A percentile compares a stretch with the other conserved stretches of the same genome.
These are phyloP conservation scores for Chlorella sp. DNA, from an alignment of 139 green algal genomes.

Conservation along the genomic window DNA sequence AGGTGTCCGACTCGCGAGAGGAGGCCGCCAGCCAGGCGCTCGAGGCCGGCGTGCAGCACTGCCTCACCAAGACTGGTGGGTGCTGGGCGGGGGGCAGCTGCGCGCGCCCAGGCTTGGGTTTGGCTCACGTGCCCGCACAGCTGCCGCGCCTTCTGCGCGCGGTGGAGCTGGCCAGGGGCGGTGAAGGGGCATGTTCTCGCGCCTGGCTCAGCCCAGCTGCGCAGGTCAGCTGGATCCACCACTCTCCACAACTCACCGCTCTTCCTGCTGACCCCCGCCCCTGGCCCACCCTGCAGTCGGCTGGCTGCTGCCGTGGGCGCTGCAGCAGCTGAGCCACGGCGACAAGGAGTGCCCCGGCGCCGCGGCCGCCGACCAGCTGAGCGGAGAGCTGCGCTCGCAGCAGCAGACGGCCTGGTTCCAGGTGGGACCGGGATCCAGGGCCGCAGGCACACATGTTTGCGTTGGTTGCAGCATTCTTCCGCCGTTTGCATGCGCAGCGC, in stretches of 20 bases:
- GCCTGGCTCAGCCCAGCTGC: background rate
- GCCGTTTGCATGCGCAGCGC: too few species aligned
- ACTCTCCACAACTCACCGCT: background rate
- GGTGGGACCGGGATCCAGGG: too few species aligned
- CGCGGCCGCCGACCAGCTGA: slow-evolving; percentile 13
- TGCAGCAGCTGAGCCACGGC: slow-evolving; percentile 33
- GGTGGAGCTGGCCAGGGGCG: background rate
- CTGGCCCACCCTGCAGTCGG: background rate
- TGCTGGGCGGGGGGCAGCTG: background rate
- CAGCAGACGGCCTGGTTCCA: background rate
- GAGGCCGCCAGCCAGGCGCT: slow-evolving; percentile 13
- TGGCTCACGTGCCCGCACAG: too few species aligned
- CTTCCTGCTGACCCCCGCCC: background rate
- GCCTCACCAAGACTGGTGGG: slow-evolving; percentile 33
- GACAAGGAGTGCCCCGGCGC: slow-evolving; percentile 18
- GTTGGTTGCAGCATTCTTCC: too few species aligned
- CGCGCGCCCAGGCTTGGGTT: too few species aligned
- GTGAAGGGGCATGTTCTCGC: background rate
- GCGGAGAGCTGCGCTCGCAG: slow-evolving; percentile 11
- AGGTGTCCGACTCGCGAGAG: slow-evolving; percentile 21
- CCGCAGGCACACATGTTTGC: too few species aligned
- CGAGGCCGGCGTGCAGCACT: slow-evolving; percentile 28
- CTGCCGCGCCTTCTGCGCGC: too few species aligned
- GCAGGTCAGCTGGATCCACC: background rate
- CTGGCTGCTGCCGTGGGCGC: slow-evolving; percentile 30